These are phyloP conservation scores for Dichotomocladium elegans DNA, from an alignment of 371 early-diverging fungal species.

Conservation along the genomic window DNA sequence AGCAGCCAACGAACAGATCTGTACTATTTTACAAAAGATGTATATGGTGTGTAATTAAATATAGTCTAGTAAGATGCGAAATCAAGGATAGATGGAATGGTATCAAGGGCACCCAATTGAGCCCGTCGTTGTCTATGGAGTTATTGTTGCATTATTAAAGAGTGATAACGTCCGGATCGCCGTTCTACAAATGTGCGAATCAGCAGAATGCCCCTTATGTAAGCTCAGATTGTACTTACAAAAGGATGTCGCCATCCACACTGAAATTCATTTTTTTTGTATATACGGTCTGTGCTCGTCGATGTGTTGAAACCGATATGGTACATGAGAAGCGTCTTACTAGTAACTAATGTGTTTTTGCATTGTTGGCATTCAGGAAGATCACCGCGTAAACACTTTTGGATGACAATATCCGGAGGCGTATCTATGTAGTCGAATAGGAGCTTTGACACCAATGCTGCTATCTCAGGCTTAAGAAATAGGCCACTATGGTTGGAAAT, in stretches of 20 bases:
- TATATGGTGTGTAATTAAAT: background rate
- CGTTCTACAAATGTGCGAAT: conserved; percentile 9
- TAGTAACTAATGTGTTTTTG: conserved; percentile 40
- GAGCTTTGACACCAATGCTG: conserved; percentile 35
- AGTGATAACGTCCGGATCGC: conserved; percentile 11
- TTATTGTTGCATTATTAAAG: conserved; percentile 9
- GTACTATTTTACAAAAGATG: background rate
- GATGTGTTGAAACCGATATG: conserved; percentile 64
- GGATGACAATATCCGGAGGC: conserved; percentile 58
- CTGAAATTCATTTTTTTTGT: conserved; percentile 55
- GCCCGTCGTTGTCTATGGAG: background rate
- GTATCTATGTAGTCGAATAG: conserved; percentile 30
- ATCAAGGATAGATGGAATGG: background rate
- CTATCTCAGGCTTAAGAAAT: conserved; percentile 47
- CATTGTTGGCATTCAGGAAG: conserved; percentile 42
- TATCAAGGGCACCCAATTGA: too few species aligned
- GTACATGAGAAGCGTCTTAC: conserved; percentile 51
- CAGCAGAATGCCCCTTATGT: background rate
- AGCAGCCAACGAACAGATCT: background rate
- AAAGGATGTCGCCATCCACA: conserved; percentile 68
- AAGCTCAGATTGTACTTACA: conserved; percentile 38
- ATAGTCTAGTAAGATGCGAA: conserved; percentile 1
- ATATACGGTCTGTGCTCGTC: conserved; percentile 51
- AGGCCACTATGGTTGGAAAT: conserved; percentile 29
- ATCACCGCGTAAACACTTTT: conserved; percentile 51